These are phyloP conservation scores for Penicillium chermesinum DNA, from an alignment of 495 filamentous ascomycete genomes.

Conservation along the genomic window DNA sequence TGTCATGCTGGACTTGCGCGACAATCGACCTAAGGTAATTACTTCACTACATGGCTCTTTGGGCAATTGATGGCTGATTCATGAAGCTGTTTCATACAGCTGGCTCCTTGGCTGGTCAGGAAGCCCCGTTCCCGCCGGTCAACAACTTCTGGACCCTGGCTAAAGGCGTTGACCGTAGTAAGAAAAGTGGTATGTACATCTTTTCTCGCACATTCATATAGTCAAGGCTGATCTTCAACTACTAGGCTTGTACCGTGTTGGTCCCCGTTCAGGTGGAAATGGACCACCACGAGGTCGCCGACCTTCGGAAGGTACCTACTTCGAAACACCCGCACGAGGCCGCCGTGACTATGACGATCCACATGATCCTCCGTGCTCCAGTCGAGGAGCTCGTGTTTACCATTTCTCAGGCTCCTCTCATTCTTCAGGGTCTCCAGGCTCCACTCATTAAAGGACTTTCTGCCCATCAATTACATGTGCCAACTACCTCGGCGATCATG, in stretches of 20 bases:
- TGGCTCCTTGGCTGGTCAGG: conserved; percentile 11
- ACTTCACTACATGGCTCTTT: background rate
- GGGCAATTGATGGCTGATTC: conserved; percentile 1
- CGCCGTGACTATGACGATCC: background rate
- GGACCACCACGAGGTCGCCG: background rate
- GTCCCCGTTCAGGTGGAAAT: background rate
- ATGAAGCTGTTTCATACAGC: conserved; percentile 41
- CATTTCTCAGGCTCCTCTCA: too few relatives aligned
- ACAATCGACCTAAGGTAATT: conserved; percentile 77
- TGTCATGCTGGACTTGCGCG: conserved; percentile 79
- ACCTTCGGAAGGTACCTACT: background rate
- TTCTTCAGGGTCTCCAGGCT: too few relatives aligned
- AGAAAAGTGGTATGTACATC: conserved; percentile 4
- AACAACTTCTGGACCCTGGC: conserved; percentile 15
- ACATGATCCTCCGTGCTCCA: background rate
- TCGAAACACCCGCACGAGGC: background rate
- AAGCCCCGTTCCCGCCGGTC: conserved; percentile 13
- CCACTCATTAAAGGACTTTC: too few relatives aligned
- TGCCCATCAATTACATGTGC: too few relatives aligned
- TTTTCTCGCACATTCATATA: background rate
- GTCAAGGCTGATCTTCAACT: background rate
- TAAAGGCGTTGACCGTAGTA: conserved; percentile 10
- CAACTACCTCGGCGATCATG: too few relatives aligned
- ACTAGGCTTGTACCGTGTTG: conserved; percentile 1
- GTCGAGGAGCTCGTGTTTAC: background rate